Conservation (phyloP, 1,284 basidiomycete species). For the Ustilago esculenta region DNA sequence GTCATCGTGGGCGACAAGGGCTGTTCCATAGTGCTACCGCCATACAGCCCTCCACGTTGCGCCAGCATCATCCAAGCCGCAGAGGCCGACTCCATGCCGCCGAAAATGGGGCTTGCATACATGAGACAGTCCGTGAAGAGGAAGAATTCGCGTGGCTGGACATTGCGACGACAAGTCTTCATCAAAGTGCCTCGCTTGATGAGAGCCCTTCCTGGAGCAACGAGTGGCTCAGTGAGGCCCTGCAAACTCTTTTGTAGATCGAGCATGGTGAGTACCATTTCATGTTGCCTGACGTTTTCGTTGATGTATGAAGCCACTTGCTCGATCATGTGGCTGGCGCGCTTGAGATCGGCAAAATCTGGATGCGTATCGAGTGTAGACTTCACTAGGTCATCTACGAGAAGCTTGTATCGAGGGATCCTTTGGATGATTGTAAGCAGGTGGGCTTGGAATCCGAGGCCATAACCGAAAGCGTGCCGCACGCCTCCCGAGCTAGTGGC, state of each 20-base stretch:
- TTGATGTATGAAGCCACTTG: slow-evolving; percentile 62
- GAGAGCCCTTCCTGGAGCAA: slow-evolving; percentile 60
- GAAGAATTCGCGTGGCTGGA: slow-evolving; percentile 64
- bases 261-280: slow-evolving; percentile 63
- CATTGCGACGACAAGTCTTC: slow-evolving; percentile 63
- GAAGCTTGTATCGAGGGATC: slow-evolving; percentile 64
- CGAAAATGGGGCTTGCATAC: slow-evolving; percentile 55
- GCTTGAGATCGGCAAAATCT: slow-evolving; percentile 49
- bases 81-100: slow-evolving; percentile 53
- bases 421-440: slow-evolving; percentile 64
- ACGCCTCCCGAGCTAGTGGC: slow-evolving; percentile 18
- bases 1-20: slow-evolving; percentile 21
- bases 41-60: slow-evolving; percentile 73
- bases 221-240: slow-evolving; percentile 58
- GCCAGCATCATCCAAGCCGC: slow-evolving; percentile 68
- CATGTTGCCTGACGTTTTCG: slow-evolving; percentile 65
- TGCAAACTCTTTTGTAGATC: slow-evolving; percentile 58
- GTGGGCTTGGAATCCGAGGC: slow-evolving; percentile 64
- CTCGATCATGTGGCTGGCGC: slow-evolving; percentile 55
- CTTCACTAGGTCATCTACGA: slow-evolving; percentile 61
- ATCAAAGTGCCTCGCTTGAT: slow-evolving; percentile 59
- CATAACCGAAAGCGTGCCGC: slow-evolving; percentile 49
- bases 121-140: slow-evolving; percentile 65
- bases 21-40: slow-evolving; percentile 10
- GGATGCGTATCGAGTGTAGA: slow-evolving; percentile 55